Conservation (phyloP, 352 stramenopile genomes). For the Hyaloperonospora brassicae region DNA sequence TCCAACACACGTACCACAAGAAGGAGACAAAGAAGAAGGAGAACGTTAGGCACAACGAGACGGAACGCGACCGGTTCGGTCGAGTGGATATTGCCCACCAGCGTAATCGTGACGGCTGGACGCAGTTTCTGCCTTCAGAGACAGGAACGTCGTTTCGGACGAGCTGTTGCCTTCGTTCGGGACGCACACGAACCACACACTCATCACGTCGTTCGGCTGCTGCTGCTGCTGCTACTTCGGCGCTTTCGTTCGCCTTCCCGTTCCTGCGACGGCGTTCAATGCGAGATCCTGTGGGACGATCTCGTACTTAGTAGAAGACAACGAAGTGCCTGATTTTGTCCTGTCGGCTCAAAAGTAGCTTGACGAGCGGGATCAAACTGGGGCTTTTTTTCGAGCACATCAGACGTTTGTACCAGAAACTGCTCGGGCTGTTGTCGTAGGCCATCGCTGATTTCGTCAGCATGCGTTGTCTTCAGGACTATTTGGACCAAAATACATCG, state of each 20-base stretch:
- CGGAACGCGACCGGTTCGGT: background rate
- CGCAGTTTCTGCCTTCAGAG: conserved; percentile 78
- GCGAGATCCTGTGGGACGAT: background rate
- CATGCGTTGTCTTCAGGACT: no score
- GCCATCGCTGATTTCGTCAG: no score
- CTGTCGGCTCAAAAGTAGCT: no score
- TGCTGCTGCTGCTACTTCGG: background rate
- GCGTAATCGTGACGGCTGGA: conserved; percentile 77
- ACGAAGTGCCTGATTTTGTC: no score
- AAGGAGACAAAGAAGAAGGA: conserved; percentile 4
- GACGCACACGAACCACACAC: conserved; percentile 76
- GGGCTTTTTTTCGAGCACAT: no score
- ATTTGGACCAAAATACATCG: no score
- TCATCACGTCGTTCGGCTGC: conserved; percentile 18
- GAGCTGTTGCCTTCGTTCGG: conserved; percentile 79
- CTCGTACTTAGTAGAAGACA: background rate
- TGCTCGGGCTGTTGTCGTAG: no score
- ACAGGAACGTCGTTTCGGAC: conserved; percentile 76
- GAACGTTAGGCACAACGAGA: background rate
- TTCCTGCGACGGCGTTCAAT: no score
- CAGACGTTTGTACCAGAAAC: no score
- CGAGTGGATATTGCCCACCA: conserved; percentile 18
- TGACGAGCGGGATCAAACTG: no score
- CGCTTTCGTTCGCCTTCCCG: no score
- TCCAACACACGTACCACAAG: no score